These are phyloP conservation scores for Daphne laureola DNA, from an alignment of 441 rosid species.

Conservation along the genomic window DNA sequence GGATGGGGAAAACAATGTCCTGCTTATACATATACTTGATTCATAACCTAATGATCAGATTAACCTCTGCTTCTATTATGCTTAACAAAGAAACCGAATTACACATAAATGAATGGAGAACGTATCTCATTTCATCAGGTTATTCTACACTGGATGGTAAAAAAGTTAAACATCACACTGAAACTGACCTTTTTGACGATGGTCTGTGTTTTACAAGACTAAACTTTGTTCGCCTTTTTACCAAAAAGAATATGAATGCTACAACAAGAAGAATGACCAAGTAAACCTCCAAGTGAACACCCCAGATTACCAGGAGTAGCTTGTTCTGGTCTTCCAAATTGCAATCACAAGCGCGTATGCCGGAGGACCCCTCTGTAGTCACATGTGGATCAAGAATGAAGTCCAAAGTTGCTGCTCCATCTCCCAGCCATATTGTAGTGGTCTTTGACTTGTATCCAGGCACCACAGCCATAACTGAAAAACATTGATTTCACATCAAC, in stretches of 20 bases:
- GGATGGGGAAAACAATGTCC: no score
- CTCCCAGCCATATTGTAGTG: constrained; percentile 55
- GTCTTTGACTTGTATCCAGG: constrained; percentile 68
- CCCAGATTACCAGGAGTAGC: constrained; percentile 26
- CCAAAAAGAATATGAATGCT: constrained; percentile 42
- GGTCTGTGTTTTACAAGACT: constrained; percentile 42
- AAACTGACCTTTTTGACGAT: constrained; percentile 33
- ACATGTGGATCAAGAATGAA: constrained; percentile 74
- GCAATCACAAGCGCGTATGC: constrained; percentile 36
- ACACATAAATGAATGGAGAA: not conserved
- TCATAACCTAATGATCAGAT: no score
- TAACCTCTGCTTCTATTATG: no score
- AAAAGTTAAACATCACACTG: constrained; percentile 9
- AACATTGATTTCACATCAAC: constrained; percentile 10
- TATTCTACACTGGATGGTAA: not conserved
- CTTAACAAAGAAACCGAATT: no score
- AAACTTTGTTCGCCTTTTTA: constrained; percentile 43
- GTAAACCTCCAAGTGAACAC: constrained; percentile 40
- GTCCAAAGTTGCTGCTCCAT: constrained; percentile 48
- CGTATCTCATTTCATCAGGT: not conserved
- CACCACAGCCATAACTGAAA: constrained; percentile 56
- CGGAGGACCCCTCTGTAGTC: constrained; percentile 15
- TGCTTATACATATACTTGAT: no score
- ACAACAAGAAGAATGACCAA: constrained; percentile 34
- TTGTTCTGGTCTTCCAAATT: constrained; percentile 21